These are phyloP conservation scores for Irpex lacteus DNA, from an alignment of 1,284 basidiomycete species.

Conservation along the genomic window DNA sequence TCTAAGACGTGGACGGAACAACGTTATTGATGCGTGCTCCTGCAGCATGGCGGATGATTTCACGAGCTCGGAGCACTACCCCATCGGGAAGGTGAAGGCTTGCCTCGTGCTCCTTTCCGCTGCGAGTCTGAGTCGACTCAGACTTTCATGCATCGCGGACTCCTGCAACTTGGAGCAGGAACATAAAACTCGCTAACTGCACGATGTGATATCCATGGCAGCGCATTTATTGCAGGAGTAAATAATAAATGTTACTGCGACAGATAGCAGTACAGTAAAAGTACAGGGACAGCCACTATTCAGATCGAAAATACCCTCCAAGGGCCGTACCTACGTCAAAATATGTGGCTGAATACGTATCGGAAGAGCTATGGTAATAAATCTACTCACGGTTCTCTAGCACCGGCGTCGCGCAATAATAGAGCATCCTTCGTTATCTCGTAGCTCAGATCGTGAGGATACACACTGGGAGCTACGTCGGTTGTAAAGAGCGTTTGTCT, in stretches of 20 bases:
- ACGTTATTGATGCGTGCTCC: no score
- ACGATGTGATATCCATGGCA: no score
- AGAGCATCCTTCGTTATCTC: neutral
- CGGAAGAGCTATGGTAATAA: neutral
- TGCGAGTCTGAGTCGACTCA: no score
- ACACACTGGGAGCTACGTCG: neutral
- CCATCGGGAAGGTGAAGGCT: no score
- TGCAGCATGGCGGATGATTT: no score
- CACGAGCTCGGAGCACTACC: no score
- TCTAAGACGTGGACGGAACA: no score
- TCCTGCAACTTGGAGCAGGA: no score
- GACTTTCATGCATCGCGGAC: no score
- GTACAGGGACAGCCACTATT: neutral
- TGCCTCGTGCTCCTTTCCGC: no score
- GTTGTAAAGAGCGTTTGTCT: neutral
- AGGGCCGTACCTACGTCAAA: neutral
- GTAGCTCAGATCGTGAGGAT: neutral
- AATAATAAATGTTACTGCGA: neutral
- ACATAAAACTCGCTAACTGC: no score
- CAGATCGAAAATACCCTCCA: neutral
- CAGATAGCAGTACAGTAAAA: no score
- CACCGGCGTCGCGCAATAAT: neutral
- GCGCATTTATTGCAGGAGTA: neutral
- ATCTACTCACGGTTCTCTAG: neutral
- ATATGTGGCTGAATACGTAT: neutral